Evolutionary conservation across 257 asterid species (phyloP).

Genomic region (Nicotiana attenuata): DNA sequence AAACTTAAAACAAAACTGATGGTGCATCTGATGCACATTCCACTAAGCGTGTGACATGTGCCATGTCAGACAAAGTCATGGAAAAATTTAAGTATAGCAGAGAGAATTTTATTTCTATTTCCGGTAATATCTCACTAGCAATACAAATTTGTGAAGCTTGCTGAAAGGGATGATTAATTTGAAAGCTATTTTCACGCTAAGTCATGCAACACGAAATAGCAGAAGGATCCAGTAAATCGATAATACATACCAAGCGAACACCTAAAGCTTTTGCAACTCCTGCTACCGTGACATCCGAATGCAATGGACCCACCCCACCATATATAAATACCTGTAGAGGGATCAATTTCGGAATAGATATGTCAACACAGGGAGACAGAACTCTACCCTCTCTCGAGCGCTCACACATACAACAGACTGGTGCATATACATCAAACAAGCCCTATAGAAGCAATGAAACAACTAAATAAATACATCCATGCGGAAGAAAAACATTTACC

Average conservation of each 20-base stretch:
- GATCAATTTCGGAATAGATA: neutral
- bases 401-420: neutral
- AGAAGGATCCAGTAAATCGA: neutral
- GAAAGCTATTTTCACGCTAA: neutral
- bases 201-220: neutral
- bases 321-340: conserved; percentile 65
- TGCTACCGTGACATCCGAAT: conserved; percentile 79
- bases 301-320: conserved; percentile 92
- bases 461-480: neutral
- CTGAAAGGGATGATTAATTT: neutral
- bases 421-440: neutral
- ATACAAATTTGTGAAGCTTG: neutral
- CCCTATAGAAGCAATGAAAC: neutral
- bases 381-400: neutral
- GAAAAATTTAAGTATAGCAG: neutral
- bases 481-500: conserved; percentile 27
- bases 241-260: conserved; percentile 60
- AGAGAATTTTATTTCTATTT: neutral
- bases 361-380: neutral
- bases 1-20: neutral
- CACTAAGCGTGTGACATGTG: neutral
- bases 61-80: neutral
- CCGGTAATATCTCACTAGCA: neutral
- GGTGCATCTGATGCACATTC: neutral
- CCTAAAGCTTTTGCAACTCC: conserved; percentile 98